A percentile compares a stretch with the other conserved stretches of the same genome.
Evolutionary conservation across 306 rosid genomes (phyloP).

Genomic region (Begonia loranthoides): DNA sequence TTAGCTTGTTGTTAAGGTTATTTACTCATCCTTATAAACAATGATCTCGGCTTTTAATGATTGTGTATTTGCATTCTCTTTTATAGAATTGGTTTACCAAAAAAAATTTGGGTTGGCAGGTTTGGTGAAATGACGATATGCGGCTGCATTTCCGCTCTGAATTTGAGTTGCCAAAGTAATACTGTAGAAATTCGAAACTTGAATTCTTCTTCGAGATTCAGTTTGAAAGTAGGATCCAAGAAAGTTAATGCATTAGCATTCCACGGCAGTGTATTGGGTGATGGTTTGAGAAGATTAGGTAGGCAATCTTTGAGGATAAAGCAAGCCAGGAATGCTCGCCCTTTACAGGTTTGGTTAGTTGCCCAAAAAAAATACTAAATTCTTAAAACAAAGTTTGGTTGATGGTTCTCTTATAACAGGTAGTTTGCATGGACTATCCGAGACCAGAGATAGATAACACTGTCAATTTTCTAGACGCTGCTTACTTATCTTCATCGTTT

Average conservation of each 20-base stretch:
- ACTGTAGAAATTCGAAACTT: slow-evolving; percentile 10
- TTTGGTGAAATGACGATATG: slow-evolving; percentile 37
- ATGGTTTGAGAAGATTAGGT: slow-evolving; percentile 16
- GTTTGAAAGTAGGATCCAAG: slow-evolving; percentile 12
- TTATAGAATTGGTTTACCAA: no score
- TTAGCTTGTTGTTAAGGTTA: no score
- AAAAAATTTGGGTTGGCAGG: slow-evolving; percentile 5
- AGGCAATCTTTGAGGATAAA: slow-evolving; percentile 15
- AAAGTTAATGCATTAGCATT: slow-evolving; percentile 32
- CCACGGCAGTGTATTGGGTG: slow-evolving; percentile 37
- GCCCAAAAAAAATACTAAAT: neutral
- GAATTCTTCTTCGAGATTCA: slow-evolving; percentile 13
- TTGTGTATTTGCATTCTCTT: no score
- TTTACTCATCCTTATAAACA: no score
- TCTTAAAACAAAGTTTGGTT: neutral
- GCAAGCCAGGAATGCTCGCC: slow-evolving; percentile 22
- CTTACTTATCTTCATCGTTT: slow-evolving; percentile 64
- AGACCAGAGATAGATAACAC: slow-evolving; percentile 75
- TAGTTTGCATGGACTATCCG: slow-evolving; percentile 78
- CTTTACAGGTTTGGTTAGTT: slow-evolving; percentile 33
- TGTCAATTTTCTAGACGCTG: slow-evolving; percentile 72
- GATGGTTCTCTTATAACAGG: slow-evolving; percentile 13
- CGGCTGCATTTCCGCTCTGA: slow-evolving; percentile 43
- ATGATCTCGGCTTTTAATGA: no score
- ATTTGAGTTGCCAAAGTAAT: slow-evolving; percentile 26